phyloP scores from a whole-genome alignment of 1,284 basidiomycete species.

The Golubevia pallescens region DNA sequence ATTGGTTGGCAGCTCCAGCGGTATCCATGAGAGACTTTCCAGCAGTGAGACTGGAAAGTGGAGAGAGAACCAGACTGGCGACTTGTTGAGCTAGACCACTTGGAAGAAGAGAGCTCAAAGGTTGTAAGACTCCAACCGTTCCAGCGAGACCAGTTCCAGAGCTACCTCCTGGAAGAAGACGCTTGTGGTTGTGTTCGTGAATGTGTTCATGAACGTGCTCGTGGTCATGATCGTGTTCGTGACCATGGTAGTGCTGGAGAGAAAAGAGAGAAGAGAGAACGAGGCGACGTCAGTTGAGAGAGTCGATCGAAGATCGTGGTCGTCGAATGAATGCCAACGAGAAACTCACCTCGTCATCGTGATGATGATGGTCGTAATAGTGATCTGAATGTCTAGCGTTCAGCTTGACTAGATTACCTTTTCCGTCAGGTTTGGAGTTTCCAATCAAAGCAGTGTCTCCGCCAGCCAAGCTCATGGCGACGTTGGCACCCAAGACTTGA shows the following conservation, averaged over 20 bases:
- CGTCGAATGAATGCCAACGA: too few species aligned
- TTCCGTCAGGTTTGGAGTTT: not conserved
- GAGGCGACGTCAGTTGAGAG: not conserved
- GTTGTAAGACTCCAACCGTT: not conserved
- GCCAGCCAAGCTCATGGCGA: not conserved
- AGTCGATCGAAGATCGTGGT: constrained; percentile 1
- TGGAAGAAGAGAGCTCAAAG: not conserved
- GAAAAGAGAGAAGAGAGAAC: constrained; percentile 1
- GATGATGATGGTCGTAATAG: not conserved
- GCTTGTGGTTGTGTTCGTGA: not conserved
- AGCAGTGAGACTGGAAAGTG: not conserved
- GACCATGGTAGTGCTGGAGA: not conserved
- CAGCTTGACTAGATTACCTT: not conserved
- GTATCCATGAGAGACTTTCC: not conserved
- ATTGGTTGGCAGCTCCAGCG: not conserved
- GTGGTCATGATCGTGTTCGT: not conserved
- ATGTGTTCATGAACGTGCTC: not conserved
- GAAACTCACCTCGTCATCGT: not conserved
- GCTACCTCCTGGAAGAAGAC: not conserved
- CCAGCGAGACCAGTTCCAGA: not conserved
- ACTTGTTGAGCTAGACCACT: not conserved
- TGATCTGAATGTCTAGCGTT: not conserved
- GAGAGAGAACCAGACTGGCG: not conserved
- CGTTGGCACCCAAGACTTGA: not conserved
- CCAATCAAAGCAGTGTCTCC: not conserved